phyloP scores from a whole-genome alignment of 306 rosid species.

The Herpetospermum pedunculosum region DNA sequence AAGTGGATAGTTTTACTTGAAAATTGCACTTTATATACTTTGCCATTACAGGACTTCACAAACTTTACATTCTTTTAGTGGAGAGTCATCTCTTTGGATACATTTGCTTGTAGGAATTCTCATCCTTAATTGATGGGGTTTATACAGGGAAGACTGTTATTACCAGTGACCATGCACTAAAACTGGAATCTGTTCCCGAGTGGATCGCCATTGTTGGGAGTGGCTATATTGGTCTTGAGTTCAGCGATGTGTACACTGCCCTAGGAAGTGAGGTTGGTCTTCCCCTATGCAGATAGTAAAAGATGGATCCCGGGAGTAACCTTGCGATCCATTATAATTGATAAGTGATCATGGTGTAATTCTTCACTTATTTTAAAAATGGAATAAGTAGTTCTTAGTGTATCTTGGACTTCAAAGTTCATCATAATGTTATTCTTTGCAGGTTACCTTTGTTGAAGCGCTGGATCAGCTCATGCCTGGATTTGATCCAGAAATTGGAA shows the following conservation, averaged over 20 bases:
- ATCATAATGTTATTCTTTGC: slow-evolving; percentile 21
- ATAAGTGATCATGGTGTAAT: neutral
- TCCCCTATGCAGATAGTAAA: slow-evolving; percentile 5
- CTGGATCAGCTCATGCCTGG: slow-evolving; percentile 99
- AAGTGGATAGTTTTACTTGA: slow-evolving; percentile 8
- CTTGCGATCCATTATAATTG: neutral
- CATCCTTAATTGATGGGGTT: slow-evolving; percentile 12
- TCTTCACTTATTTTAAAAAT: neutral
- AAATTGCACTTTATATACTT: neutral
- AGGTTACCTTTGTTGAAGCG: slow-evolving; percentile 98
- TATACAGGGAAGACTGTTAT: slow-evolving; percentile 88
- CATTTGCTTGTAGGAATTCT: slow-evolving; percentile 1
- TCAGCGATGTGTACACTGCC: slow-evolving; percentile 97
- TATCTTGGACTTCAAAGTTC: slow-evolving; percentile 5
- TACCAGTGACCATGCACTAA: slow-evolving; percentile 98
- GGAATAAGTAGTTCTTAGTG: neutral
- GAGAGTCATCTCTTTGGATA: neutral
- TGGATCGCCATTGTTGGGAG: slow-evolving; percentile 99
- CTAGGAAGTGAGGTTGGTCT: slow-evolving; percentile 90
- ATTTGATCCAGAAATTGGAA: slow-evolving; percentile 98
- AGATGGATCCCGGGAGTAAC: neutral
- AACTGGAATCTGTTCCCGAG: slow-evolving; percentile 89
- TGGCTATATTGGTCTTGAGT: slow-evolving; percentile 98
- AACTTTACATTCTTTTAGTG: neutral
- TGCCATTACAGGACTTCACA: neutral